Percentiles rank a stretch among this genome's conserved stretches.
These are phyloP conservation scores for Umbelopsis sp. DNA, from an alignment of 192 early-diverging fungal genomes.

Conservation along the genomic window DNA sequence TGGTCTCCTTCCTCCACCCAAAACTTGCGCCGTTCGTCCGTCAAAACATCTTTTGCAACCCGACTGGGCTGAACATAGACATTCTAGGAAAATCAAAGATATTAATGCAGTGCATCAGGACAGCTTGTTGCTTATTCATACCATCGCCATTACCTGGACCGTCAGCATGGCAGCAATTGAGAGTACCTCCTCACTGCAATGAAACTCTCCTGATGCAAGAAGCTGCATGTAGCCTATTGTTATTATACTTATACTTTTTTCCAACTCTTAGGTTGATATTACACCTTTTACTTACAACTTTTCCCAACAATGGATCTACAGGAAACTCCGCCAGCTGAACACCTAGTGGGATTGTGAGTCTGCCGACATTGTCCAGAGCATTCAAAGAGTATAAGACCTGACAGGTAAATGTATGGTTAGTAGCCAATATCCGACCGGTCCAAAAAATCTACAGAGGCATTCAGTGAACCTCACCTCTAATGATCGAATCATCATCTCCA, in stretches of 20 bases:
- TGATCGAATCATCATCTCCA: slow-evolving; percentile 67
- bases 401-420: too few relatives aligned
- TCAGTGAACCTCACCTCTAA: slow-evolving; percentile 60
- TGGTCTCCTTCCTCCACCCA: slow-evolving; percentile 77
- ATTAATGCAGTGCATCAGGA: too few relatives aligned
- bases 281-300: slow-evolving; percentile 48
- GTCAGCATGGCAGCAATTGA: slow-evolving; percentile 81
- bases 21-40: slow-evolving; percentile 68
- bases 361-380: slow-evolving; percentile 69
- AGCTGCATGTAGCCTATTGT: slow-evolving; percentile 43
- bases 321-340: slow-evolving; percentile 76
- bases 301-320: slow-evolving; percentile 69
- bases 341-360: slow-evolving; percentile 72
- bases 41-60: slow-evolving; percentile 37
- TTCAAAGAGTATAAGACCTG: slow-evolving; percentile 73
- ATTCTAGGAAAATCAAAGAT: slow-evolving; percentile 41
- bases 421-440: too few relatives aligned
- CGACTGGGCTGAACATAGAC: slow-evolving; percentile 48
- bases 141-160: slow-evolving; percentile 55
- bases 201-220: slow-evolving; percentile 59
- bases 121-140: too few relatives aligned
- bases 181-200: slow-evolving; percentile 73
- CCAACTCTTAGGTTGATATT: not conserved
- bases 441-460: too few relatives aligned
- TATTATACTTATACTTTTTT: not conserved